Evolutionary conservation across 208 protist genomes (phyloP), one percentile per base, ranked within the genome.

Genomic region (Wallacemonas sp.): DNA sequence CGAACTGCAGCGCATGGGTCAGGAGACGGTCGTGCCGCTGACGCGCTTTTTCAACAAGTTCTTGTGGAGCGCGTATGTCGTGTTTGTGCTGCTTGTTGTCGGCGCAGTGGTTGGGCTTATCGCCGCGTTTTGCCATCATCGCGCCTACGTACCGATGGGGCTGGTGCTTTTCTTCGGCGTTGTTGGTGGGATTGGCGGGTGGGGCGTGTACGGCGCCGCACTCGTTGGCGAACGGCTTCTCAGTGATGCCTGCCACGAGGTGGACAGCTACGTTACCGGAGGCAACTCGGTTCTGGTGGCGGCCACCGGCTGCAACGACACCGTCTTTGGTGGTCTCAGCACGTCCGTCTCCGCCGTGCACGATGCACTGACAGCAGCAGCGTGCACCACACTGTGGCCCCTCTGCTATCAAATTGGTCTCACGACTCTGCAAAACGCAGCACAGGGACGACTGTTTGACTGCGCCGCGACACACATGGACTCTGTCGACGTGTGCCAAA

Each of bases 181-280:
- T 2, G n/a, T 83, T 52, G 65, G 39, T 19, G 63, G 73, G n/a
- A 1, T 72, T 4, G 36, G 63, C n/a, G 30, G n/a, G 29, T 87
- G 70, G 73, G 34, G 26, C 30, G 22, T 36, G 24, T 61, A 73
- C 48, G 81, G 70, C 3, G 5, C 63, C 26, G 37, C 63, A 6
- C 36, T 69, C 17, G 27, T 68, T 6, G 48, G 27, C 8, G 45
- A 64, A 24, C 63, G 74, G 27, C 27, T 73, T 2, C 21, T 83
- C 3, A 33, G 44, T 4, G 60, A 87, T 21, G 55, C 45, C 48
- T 87, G 81, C 55, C 42, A 58, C 30, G 76, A 87, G 42, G 66
- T 87, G 17, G 27, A 62, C 9, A 69, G 63, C n/a, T 82, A 71
- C 65, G 52, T 66, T 19, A 37, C 45, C 4, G 42, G 46, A 12